phyloP scores from a whole-genome alignment of 2,329 filamentous ascomycete genomes.

The Beauveria sp. region DNA sequence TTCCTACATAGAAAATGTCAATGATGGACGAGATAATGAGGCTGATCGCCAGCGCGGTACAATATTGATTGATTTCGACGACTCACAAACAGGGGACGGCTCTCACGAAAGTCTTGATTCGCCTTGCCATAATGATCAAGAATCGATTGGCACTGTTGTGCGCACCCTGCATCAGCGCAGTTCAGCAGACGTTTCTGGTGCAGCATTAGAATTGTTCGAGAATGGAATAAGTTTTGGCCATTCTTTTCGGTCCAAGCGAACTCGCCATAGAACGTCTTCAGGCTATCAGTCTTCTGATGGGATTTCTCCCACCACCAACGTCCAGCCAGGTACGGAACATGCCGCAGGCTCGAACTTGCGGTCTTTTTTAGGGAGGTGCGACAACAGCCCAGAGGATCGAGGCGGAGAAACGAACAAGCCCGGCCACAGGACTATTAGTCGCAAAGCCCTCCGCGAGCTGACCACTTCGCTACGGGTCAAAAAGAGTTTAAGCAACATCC shows the following conservation, averaged over 20 bases:
- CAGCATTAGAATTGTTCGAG: slow-evolving; percentile 24
- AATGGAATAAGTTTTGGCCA: slow-evolving; percentile 24
- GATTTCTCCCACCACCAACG: slow-evolving; percentile 6
- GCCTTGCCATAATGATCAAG: neutral
- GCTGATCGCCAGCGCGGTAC: neutral
- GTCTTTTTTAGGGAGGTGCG: slow-evolving; percentile 17
- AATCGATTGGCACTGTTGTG: slow-evolving; percentile 32
- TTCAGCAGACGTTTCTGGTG: slow-evolving; percentile 16
- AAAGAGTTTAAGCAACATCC: neutral
- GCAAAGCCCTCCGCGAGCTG: slow-evolving; percentile 30
- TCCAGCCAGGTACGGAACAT: neutral
- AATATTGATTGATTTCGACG: slow-evolving; percentile 11
- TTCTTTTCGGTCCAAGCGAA: slow-evolving; percentile 9
- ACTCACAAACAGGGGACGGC: neutral
- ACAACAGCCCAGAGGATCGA: neutral
- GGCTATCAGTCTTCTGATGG: neutral
- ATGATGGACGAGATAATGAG: neutral
- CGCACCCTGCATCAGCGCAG: slow-evolving; percentile 24
- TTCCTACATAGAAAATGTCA: neutral
- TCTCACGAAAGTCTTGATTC: slow-evolving; percentile 1
- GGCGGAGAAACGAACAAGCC: neutral
- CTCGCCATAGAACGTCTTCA: neutral
- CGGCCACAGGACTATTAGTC: neutral
- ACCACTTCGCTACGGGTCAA: neutral
- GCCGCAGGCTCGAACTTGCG: neutral